These are phyloP conservation scores for Geranomyces michiganensis DNA, from an alignment of 192 early-diverging fungal species.

Conservation along the genomic window DNA sequence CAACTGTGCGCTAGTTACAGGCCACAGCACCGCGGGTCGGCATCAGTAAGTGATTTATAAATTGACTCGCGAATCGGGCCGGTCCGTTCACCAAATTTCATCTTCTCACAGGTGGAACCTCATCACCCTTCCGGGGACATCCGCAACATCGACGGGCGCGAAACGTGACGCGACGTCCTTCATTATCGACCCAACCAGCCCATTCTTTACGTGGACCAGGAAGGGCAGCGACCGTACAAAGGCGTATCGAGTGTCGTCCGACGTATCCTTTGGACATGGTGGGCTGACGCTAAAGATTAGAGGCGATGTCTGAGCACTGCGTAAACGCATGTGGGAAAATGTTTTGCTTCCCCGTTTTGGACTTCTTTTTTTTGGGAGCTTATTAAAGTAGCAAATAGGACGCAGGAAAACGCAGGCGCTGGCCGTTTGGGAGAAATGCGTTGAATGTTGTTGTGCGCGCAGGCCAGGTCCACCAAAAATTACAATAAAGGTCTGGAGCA, in stretches of 20 bases:
- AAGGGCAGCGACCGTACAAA: slow-evolving; percentile 45
- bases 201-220: slow-evolving; percentile 57
- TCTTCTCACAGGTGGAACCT: slow-evolving; percentile 49
- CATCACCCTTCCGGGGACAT: slow-evolving; percentile 40
- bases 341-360: too few species aligned
- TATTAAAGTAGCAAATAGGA: too few species aligned
- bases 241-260: slow-evolving; percentile 42
- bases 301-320: slow-evolving; percentile 30
- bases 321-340: background rate
- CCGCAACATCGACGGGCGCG: too few species aligned
- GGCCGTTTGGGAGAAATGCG: background rate
- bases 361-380: too few species aligned
- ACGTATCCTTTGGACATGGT: slow-evolving; percentile 52
- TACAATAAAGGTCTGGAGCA: too few species aligned
- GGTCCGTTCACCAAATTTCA: background rate
- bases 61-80: background rate
- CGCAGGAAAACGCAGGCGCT: too few species aligned
- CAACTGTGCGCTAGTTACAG: slow-evolving; percentile 54
- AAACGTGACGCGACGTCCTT: slow-evolving; percentile 17
- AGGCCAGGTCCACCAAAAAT: too few species aligned
- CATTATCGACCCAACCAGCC: slow-evolving; percentile 54
- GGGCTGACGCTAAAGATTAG: slow-evolving; percentile 52
- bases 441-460: too few species aligned
- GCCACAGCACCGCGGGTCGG: slow-evolving; percentile 51
- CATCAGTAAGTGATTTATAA: slow-evolving; percentile 47